Percentiles rank a stretch among this genome's conserved stretches.
phyloP scores from a whole-genome alignment of 495 filamentous ascomycete genomes.

The Aspergillus heteromorphus region DNA sequence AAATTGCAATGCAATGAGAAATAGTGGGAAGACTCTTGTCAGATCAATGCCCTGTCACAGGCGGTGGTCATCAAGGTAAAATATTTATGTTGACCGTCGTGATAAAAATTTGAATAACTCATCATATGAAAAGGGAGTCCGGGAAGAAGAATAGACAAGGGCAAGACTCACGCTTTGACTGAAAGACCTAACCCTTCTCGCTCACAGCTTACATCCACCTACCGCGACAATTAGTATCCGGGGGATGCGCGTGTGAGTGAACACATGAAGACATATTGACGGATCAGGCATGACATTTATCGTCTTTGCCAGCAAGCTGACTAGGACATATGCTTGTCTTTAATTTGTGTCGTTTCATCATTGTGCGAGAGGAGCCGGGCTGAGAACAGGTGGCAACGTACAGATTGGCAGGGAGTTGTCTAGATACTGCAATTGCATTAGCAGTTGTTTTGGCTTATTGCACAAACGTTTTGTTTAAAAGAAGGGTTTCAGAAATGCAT shows the following conservation, averaged over 20 bases:
- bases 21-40: constrained; percentile 31
- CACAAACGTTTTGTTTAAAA: constrained; percentile 3
- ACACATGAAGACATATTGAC: constrained; percentile 13
- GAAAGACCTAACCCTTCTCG: background rate
- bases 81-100: constrained; percentile 96
- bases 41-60: constrained; percentile 81
- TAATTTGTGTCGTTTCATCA: constrained; percentile 49
- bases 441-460: background rate
- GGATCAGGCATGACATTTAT: constrained; percentile 47
- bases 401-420: constrained; percentile 6
- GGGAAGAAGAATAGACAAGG: constrained; percentile 1
- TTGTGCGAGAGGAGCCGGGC: constrained; percentile 12
- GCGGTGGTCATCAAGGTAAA: constrained; percentile 83
- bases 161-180: constrained; percentile 19
- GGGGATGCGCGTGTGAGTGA: constrained; percentile 8
- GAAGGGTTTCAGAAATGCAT: constrained; percentile 47
- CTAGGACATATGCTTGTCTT: constrained; percentile 63
- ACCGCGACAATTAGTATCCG: constrained; percentile 3
- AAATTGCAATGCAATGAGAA: constrained; percentile 7
- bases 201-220: background rate
- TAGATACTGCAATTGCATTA: background rate
- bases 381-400: constrained; percentile 24
- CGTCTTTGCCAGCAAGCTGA: constrained; percentile 43
- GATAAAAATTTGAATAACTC: constrained; percentile 69
- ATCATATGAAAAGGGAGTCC: constrained; percentile 52